A percentile compares a stretch with the other conserved stretches of the same genome.
Evolutionary conservation across 441 rosid genomes (phyloP).

Genomic region (Eutrema salsugineum): DNA sequence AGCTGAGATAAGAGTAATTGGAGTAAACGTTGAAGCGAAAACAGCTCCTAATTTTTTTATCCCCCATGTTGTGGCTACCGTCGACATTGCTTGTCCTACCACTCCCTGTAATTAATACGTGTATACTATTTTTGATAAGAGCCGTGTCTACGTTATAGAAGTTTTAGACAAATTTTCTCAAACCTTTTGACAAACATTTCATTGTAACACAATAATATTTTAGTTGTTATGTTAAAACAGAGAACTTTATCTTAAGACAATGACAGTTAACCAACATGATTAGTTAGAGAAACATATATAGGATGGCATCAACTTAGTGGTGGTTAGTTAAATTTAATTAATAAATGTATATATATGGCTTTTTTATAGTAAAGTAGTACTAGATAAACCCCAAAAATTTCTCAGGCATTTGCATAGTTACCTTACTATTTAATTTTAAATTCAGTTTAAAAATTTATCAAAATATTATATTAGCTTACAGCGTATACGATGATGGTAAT

Average conservation of each 20-base stretch:
- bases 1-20: slow-evolving; percentile 24
- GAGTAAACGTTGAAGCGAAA: slow-evolving; percentile 27
- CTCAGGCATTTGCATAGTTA: background rate
- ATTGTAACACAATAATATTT: background rate
- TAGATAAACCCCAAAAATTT: background rate
- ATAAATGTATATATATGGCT: background rate
- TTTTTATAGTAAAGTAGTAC: background rate
- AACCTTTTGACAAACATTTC: background rate
- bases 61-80: slow-evolving; percentile 22
- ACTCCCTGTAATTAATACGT: slow-evolving; percentile 37
- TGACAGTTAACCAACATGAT: background rate
- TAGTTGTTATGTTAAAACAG: background rate
- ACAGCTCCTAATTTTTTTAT: slow-evolving; percentile 34
- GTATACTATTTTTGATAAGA: background rate
- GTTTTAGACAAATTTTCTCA: background rate
- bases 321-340: background rate
- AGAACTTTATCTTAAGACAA: background rate
- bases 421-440: background rate
- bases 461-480: slow-evolving; percentile 31
- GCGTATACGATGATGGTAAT: slow-evolving; percentile 37
- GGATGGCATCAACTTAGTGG: background rate
- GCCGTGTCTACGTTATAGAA: background rate
- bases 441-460: background rate
- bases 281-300: background rate
- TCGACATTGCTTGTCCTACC: slow-evolving; percentile 38